Evolutionary conservation across 768 basidiomycete species (phyloP), one percentile per base, ranked within the genome.

Genomic region (Lyophyllum semitale): DNA sequence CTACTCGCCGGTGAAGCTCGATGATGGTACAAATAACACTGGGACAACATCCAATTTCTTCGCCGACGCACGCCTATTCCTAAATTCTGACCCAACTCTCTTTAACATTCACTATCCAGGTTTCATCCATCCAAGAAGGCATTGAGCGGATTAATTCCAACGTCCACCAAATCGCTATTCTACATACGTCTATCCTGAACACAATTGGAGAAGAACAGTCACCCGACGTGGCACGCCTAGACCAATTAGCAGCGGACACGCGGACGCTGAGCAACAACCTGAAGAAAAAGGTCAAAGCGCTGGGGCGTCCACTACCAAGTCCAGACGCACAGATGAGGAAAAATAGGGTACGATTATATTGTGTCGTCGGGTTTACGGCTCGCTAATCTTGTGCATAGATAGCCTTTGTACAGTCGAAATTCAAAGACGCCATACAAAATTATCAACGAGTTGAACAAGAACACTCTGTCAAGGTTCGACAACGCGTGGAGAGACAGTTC

Each of bases 401-500:
- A 35, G 76, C 76, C 1, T 64, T 85, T 20, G 75, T 88, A 30
- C 85, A 85, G 57, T 75, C 77, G 23, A 90, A 87, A 66, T 92
- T 93, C 57, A 66, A 87, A 44, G 90, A 91, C 58, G 83, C 84
- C 0, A 80, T 93, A 45, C 90, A 91, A 66, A 84, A 83, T 54
- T 93, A 89, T 68, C 91, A 91, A 67, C 77, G 75, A 25, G 84
- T 89, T 23, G 91, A 93, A 68, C 85, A 84, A 58, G 85, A 88
- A 59, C 83, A 82, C 66, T 79, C 87, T 18, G 71, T 77, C 48
- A 85, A 81, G 66, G 81, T 84, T 63, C 84, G 77, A 65, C 81
- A 85, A 62, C 78, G 88, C 44, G 78, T 89, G 51, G 89, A 86
- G 69, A 77, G 89, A 41, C 89, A 95, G 69, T 80, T 90, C 67